These are phyloP conservation scores for Zoysia pacifica DNA, from an alignment of 176 grass and related monocot genomes.

Conservation along the genomic window DNA sequence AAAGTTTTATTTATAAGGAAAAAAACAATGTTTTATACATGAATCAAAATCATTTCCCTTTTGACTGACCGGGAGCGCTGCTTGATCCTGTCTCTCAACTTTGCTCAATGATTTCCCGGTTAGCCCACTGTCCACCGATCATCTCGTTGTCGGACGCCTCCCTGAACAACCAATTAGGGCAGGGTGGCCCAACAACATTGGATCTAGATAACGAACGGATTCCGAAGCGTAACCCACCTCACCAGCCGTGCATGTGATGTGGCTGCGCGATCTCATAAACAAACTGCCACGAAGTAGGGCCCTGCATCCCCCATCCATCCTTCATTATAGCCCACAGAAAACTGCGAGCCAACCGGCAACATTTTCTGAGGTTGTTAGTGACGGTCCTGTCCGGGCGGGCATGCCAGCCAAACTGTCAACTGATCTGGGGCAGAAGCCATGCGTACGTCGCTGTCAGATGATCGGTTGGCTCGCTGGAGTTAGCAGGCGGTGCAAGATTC, in stretches of 20 bases:
- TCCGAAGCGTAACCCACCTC: conserved; percentile 29
- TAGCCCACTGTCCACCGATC: conserved; percentile 33
- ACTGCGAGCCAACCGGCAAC: conserved; percentile 11
- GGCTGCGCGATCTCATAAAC: conserved; percentile 18
- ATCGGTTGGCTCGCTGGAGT: neutral
- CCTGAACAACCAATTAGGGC: conserved; percentile 17
- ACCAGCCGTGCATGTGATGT: conserved; percentile 31
- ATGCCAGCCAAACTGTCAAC: conserved; percentile 36
- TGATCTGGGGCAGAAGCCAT: conserved; percentile 16
- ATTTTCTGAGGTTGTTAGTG: conserved; percentile 26
- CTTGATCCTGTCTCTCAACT: conserved; percentile 11
- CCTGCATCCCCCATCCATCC: neutral
- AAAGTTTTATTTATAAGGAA: too few relatives aligned
- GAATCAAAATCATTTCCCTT: too few relatives aligned
- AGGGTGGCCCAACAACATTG: neutral
- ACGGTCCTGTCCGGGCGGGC: neutral
- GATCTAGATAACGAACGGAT: conserved; percentile 25
- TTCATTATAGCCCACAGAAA: conserved; percentile 7
- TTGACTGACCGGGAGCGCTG: neutral
- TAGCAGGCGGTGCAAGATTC: conserved; percentile 34
- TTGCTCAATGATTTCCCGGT: neutral
- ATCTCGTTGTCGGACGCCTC: neutral
- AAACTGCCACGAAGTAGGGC: neutral
- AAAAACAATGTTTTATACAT: too few relatives aligned
- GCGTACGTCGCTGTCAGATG: conserved; percentile 26